These are phyloP conservation scores for Hansenula lynferdii DNA, from an alignment of 1,139 yeast genomes.

Conservation along the genomic window DNA sequence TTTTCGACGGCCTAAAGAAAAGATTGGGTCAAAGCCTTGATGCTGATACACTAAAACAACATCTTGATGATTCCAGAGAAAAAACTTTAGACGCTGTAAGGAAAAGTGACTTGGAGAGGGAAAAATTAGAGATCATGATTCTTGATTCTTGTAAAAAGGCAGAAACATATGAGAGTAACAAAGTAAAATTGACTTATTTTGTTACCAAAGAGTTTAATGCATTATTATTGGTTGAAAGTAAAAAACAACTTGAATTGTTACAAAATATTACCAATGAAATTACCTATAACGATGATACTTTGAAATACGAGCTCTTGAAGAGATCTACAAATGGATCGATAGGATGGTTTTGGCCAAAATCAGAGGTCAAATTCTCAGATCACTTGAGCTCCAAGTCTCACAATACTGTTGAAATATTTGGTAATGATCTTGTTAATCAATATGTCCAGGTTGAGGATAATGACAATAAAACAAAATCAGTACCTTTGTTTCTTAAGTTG, in stretches of 20 bases:
- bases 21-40: not conserved
- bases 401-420: slow-evolving; percentile 10
- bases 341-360: slow-evolving; percentile 22
- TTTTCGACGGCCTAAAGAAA: not conserved
- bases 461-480: slow-evolving; percentile 11
- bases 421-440: slow-evolving; percentile 17
- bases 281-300: slow-evolving; percentile 4
- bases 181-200: slow-evolving; percentile 9
- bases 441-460: slow-evolving; percentile 2
- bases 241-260: slow-evolving; percentile 3
- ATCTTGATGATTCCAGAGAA: not conserved
- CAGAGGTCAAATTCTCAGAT: slow-evolving; percentile 10
- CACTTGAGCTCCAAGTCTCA: slow-evolving; percentile 2
- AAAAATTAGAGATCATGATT: slow-evolving; percentile 11
- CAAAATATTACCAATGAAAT: not conserved
- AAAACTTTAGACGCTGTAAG: slow-evolving; percentile 8
- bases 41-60: not conserved
- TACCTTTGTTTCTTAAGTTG: slow-evolving; percentile 14
- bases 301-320: slow-evolving; percentile 9
- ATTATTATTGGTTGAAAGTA: slow-evolving; percentile 6
- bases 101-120: slow-evolving; percentile 3
- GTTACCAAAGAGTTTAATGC: slow-evolving; percentile 10
- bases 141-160: slow-evolving; percentile 6
- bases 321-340: not conserved
- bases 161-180: slow-evolving; percentile 13